phyloP scores from a whole-genome alignment of 2,329 filamentous ascomycete species.

The Chrysoporthe cubensis region DNA sequence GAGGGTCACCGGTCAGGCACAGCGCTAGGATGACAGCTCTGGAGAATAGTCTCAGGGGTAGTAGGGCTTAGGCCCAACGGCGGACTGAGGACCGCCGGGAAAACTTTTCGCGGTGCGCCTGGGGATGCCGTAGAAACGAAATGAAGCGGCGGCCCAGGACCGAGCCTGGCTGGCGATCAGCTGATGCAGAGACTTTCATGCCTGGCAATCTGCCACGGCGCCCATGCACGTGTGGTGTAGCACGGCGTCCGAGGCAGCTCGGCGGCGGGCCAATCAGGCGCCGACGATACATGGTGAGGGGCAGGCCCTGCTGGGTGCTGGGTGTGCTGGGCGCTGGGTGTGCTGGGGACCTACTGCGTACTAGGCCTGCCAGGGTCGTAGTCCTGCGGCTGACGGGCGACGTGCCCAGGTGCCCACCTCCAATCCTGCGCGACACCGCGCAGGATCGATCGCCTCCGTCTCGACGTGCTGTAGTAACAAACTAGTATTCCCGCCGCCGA shows the following conservation, averaged over 20 bases:
- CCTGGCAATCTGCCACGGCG: not conserved
- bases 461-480: too few relatives aligned
- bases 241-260: not conserved
- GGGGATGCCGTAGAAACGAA: not conserved
- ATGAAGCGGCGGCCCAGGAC: not conserved
- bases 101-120: not conserved
- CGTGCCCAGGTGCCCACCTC: not conserved
- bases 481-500: too few relatives aligned
- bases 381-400: conserved; percentile 14
- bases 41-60: conserved; percentile 13
- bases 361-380: too few relatives aligned
- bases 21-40: conserved; percentile 25
- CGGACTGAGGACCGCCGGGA: not conserved
- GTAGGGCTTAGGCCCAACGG: not conserved
- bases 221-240: not conserved
- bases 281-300: conserved; percentile 7
- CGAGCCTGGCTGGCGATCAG: not conserved
- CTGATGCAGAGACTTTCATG: not conserved
- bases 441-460: not conserved
- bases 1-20: not conserved
- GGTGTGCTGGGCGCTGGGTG: too few relatives aligned
- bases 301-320: not conserved
- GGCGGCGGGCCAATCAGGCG: not conserved
- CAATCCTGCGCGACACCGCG: conserved; percentile 3
- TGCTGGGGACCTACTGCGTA: too few relatives aligned